Evolutionary conservation across 169 alveolate genomes (phyloP), one percentile per base, ranked within the genome.

Genomic region (Sarcocystis neurona): DNA sequence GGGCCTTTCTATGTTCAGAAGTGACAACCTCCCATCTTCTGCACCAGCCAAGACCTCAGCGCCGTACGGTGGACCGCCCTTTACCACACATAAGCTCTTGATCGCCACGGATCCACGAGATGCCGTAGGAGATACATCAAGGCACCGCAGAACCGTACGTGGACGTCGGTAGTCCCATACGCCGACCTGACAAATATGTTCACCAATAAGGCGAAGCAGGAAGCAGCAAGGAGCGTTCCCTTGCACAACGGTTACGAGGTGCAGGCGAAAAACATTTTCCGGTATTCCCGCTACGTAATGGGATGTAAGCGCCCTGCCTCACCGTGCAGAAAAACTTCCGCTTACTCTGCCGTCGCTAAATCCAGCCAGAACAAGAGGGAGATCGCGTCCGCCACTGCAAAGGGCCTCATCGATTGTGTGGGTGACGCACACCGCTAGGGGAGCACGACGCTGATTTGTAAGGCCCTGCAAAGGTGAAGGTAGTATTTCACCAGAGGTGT

Each of bases 161-260:
- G 75, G 75, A 63, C 34, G 75, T 5, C 75, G 34, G 43, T 63
- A 63, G 30, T 63, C 75, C 75, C 75, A 63, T 30, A 63, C 46
- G 43, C 75, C 46, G 75, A 63, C 30, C 75, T 63, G 46, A 63
- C 12, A n/a, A 30, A 63, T 39, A 63, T n/a, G 18, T 8, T 32
- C 18, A 58, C 70, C 10, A 6, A 58, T 18, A 4, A 27, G 8
- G n/a, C 10, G 39, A 58, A 58, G 41, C n/a, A n/a, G n/a, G n/a
- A n/a, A n/a, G n/a, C n/a, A n/a, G n/a, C n/a, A n/a, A n/a, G n/a
- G n/a, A 58, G 39, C 70, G 70, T 58, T 58, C 70, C n/a, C n/a
- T n/a, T n/a, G n/a, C n/a, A n/a, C n/a, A n/a, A n/a, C n/a, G n/a
- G n/a, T n/a, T n/a, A n/a, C n/a, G n/a, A n/a, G n/a, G n/a, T n/a